Evolutionary conservation across 2,329 filamentous ascomycete genomes (phyloP), one percentile per base, ranked within the genome.

Genomic region (Alternaria consortialis): DNA sequence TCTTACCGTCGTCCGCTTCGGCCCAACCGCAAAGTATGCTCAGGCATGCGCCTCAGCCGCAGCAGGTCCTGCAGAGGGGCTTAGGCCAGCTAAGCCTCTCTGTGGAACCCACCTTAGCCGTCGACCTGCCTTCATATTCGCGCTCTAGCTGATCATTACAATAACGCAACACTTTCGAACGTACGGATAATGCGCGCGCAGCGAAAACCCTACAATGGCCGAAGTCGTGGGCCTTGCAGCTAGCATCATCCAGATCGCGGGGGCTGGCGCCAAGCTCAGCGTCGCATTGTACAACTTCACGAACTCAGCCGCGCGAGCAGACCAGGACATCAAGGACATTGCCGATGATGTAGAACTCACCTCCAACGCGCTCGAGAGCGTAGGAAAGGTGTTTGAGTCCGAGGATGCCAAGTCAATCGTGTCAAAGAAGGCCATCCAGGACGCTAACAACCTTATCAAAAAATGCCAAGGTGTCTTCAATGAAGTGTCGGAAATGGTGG

Each of bases 311-410:
- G 50, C 59, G 29, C 66, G 66, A 25, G 67, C 73, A 7, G 68
- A 74, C 36, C 63, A 63, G 32, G 68, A 74, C 12, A 66, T 75
- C 34, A 46, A 47, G 20, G 66, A 70, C 37, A 69, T 76, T 25
- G 72, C 73, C 9, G 62, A 60, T 5, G 65, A 75, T 51, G 68
- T 75, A 25, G 64, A 67, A n/a, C 53, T 71, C 13, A 73, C 72
- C 7, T 66, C 69, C 1, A 70, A 67, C 31, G 66, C 67, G 8
- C 67, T 75, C 8, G 64, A 69, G 13, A 69, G 65, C 48, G 64
- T 74, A 9, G 72, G 66, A 15, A 64, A 54, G 3, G 59, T 73
- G 2, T 68, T 76, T 32, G 56, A 65, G 54, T 57, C 56, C 1
- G 64, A 70, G 8, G 55, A 68, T 37, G 56, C 63, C 6, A 57